Evolutionary conservation across 371 early-diverging fungal genomes (phyloP).

Genomic region (Mucor mucedo): DNA sequence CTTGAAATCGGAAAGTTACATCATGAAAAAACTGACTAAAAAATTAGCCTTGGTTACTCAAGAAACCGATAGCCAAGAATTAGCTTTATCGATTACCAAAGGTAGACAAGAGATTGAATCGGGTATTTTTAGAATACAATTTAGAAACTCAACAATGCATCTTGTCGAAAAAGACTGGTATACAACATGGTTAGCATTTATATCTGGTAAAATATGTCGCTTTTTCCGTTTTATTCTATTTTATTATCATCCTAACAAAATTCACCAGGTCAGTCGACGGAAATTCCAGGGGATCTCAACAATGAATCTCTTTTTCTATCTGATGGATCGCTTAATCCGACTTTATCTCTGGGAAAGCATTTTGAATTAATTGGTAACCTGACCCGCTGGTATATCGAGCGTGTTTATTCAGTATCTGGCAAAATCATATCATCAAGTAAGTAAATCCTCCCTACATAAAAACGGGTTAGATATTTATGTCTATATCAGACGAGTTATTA

Average conservation of each 20-base stretch:
- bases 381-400: constrained; percentile 22
- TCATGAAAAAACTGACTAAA: constrained; percentile 11
- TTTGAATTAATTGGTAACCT: constrained; percentile 20
- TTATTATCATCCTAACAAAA: not conserved
- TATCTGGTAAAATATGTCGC: constrained; percentile 14
- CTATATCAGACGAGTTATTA: constrained; percentile 9
- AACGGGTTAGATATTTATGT: not conserved
- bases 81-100: not conserved
- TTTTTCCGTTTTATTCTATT: not conserved
- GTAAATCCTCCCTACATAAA: not conserved
- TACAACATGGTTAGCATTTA: constrained; percentile 22
- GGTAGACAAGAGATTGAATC: constrained; percentile 17
- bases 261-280: constrained; percentile 11
- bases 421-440: constrained; percentile 16
- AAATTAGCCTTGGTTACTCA: constrained; percentile 2
- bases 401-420: constrained; percentile 10
- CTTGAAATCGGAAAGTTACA: constrained; percentile 13
- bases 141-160: constrained; percentile 6
- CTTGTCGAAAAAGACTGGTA: constrained; percentile 22
- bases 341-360: constrained; percentile 13
- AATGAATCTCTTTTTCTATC: constrained; percentile 6
- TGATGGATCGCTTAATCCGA: constrained; percentile 14
- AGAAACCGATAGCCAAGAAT: not conserved
- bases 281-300: constrained; percentile 4
- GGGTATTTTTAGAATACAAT: constrained; percentile 9